phyloP scores from a whole-genome alignment of 2,329 filamentous ascomycete species.

The Cladophialophora immunda region DNA sequence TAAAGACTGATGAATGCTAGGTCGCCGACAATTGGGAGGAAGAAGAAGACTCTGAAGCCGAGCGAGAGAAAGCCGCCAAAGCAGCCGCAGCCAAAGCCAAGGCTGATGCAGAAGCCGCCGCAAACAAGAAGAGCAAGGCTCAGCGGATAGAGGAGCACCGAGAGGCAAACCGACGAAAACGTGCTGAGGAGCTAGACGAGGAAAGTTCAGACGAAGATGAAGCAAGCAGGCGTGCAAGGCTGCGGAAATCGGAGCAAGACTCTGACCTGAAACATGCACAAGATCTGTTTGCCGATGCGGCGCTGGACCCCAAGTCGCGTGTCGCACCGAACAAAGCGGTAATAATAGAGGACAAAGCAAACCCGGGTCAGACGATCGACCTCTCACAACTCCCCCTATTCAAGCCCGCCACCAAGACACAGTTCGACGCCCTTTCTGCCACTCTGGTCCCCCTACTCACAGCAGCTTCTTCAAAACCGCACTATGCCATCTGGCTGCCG shows the following conservation, averaged over 20 bases:
- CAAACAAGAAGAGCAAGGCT: conserved; percentile 87
- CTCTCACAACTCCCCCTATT: conserved; percentile 82
- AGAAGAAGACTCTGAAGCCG: conserved; percentile 94
- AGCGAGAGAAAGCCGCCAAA: conserved; percentile 93
- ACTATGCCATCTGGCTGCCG: conserved; percentile 88
- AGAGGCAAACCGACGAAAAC: conserved; percentile 68
- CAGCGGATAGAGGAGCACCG: conserved; percentile 85
- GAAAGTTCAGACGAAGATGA: conserved; percentile 76
- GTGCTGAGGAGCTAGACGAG: conserved; percentile 65
- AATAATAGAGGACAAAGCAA: conserved; percentile 74
- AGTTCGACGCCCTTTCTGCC: conserved; percentile 82
- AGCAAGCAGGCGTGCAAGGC: conserved; percentile 74
- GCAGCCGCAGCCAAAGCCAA: conserved; percentile 86
- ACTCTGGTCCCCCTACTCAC: conserved; percentile 80
- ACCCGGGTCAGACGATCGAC: conserved; percentile 83
- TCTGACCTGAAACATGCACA: conserved; percentile 88
- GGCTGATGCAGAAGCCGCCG: conserved; percentile 85
- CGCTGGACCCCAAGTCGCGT: conserved; percentile 74
- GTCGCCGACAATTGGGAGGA: conserved; percentile 97
- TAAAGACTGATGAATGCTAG: conserved; percentile 54
- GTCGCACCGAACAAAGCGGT: conserved; percentile 70
- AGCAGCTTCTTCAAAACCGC: conserved; percentile 82
- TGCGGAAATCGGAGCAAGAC: conserved; percentile 83
- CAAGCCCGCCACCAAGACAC: conserved; percentile 84
- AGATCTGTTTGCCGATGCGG: conserved; percentile 83